Evolutionary conservation across 352 stramenopile species (phyloP), one percentile per base, ranked within the genome.

Genomic region (Sclerospora graminicola): DNA sequence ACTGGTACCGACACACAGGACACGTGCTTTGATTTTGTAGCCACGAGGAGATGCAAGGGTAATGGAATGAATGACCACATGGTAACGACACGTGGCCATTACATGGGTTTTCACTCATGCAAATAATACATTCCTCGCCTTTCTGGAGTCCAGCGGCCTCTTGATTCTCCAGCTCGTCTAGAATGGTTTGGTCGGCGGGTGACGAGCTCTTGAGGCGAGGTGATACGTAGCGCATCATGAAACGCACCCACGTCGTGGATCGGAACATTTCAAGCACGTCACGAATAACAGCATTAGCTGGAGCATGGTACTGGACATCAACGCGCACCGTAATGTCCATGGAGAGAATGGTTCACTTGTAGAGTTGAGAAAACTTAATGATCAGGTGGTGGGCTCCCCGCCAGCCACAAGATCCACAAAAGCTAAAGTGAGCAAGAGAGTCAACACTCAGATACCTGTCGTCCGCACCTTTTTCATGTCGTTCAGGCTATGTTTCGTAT

Each of bases 1-100:
- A 83, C 65, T 96, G 84, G 53, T 85, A 84, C 51, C 94, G 93
- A 53, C 93, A 98, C 30, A 96, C 78, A n/a, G 89, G 90, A 59
- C 93, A 98, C 41, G 84, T 92, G 45, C 69, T 78, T 48, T 95
- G 84, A 51, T 73, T 85, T 23, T 84, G 52, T 18, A 96, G 78
- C 91, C 93, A 98, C 6, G 77, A 83, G 38, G 81, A 61, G 42
- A 98, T 78, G 61, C 93, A 98, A 32, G 82, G 72, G 37, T 81
- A 70, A 63, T 98, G 91, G 64, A 97, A 97, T 8, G 77, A 58
- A 66, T 98, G 92, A 27, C 69, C 63, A 49, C 92, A 98, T 5
- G 89, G 85, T 19, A 97, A 63, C n/a, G 62, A 57, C 27, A 87
- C 41, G 53, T 61, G 43, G 41, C 57, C 48, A 30, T 63, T 32